Evolutionary conservation across 1,284 basidiomycete genomes (phyloP).

Genomic region (Irpex sp.): DNA sequence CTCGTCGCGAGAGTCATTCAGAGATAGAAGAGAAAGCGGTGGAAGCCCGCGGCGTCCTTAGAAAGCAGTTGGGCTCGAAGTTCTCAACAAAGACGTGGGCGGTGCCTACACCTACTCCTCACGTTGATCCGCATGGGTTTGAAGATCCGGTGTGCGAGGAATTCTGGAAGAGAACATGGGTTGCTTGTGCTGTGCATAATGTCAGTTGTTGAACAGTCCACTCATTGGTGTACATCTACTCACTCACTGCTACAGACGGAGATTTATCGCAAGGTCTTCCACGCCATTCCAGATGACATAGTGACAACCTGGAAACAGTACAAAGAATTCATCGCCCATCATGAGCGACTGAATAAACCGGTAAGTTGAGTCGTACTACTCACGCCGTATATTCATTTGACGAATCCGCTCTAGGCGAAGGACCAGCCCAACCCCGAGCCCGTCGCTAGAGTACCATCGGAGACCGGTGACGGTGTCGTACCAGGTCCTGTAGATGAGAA

Average conservation of each 20-base stretch:
- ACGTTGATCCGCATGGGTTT: slow-evolving; percentile 75
- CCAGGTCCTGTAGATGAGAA: slow-evolving; percentile 24
- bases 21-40: slow-evolving; percentile 52
- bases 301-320: slow-evolving; percentile 95
- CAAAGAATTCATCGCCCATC: slow-evolving; percentile 77
- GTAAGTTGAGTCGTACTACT: slow-evolving; percentile 35
- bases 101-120: slow-evolving; percentile 64
- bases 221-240: slow-evolving; percentile 11
- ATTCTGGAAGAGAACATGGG: slow-evolving; percentile 91
- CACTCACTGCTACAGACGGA: slow-evolving; percentile 61
- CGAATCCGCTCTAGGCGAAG: slow-evolving; percentile 35
- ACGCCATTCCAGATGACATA: slow-evolving; percentile 86
- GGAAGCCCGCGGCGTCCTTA: slow-evolving; percentile 44
- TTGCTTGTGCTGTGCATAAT: slow-evolving; percentile 80
- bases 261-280: slow-evolving; percentile 91
- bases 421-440: slow-evolving; percentile 42
- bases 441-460: slow-evolving; percentile 54
- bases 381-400: neutral
- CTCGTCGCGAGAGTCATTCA: slow-evolving; percentile 43
- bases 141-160: slow-evolving; percentile 82
- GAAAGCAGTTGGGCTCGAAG: slow-evolving; percentile 56
- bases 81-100: slow-evolving; percentile 53
- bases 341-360: slow-evolving; percentile 71
- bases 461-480: slow-evolving; percentile 45
- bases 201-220: slow-evolving; percentile 43